Conservation (phyloP, 495 filamentous ascomycete genomes). For the Podospora pseudocomata region DNA sequence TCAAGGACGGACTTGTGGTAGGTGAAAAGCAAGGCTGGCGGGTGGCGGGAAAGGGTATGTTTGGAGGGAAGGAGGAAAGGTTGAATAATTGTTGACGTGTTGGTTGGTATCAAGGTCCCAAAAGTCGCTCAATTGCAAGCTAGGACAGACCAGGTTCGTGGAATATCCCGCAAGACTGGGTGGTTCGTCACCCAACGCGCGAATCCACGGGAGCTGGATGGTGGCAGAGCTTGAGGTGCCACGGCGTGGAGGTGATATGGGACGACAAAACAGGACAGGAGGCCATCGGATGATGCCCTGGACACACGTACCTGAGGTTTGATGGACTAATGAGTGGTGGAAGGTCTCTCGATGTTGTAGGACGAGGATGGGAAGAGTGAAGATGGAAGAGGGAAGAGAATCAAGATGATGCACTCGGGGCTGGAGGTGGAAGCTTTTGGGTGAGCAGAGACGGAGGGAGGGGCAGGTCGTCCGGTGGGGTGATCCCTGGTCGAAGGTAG, state of each 20-base stretch:
- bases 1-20: slow-evolving; percentile 3
- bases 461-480: slow-evolving; percentile 34
- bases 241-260: slow-evolving; percentile 1
- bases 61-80: slow-evolving; percentile 5
- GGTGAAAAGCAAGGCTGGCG: not conserved
- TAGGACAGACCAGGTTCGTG: slow-evolving; percentile 7
- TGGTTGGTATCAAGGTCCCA: not conserved
- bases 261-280: slow-evolving; percentile 3
- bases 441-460: slow-evolving; percentile 25
- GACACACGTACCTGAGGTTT: slow-evolving; percentile 16
- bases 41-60: not conserved
- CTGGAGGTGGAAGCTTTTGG: slow-evolving; percentile 26
- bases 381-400: slow-evolving; percentile 10
- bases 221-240: slow-evolving; percentile 12
- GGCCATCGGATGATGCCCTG: not conserved
- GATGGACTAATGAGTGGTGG: slow-evolving; percentile 12
- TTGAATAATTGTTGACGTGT: slow-evolving; percentile 4
- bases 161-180: slow-evolving; percentile 26
- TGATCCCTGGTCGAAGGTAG: slow-evolving; percentile 21
- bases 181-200: slow-evolving; percentile 11
- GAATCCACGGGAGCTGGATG: not conserved
- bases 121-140: slow-evolving; percentile 30
- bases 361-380: slow-evolving; percentile 7
- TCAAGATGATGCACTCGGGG: slow-evolving; percentile 8
- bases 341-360: slow-evolving; percentile 12